Conservation (phyloP, 306 rosid species). For the Pterocarpus santalinus region DNA sequence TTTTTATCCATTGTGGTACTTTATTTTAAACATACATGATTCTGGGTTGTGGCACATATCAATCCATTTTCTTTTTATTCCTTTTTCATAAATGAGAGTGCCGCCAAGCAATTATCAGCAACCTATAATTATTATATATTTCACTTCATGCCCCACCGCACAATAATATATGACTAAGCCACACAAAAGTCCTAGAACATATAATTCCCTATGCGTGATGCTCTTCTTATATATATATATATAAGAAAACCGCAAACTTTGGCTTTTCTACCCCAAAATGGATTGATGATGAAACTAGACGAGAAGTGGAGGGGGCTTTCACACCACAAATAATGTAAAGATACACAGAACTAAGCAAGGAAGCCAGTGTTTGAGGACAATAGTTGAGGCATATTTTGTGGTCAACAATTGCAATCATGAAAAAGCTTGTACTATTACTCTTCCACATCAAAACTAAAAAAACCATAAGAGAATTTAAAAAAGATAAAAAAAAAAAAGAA, state of each 20-base stretch:
- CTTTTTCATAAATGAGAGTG: conserved; percentile 34
- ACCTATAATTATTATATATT: conserved; percentile 40
- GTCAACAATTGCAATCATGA: conserved; percentile 41
- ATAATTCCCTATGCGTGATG: conserved; percentile 48
- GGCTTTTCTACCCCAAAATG: conserved; percentile 47
- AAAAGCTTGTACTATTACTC: not conserved
- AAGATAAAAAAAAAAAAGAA: not conserved
- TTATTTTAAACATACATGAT: conserved; percentile 11
- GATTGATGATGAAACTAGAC: conserved; percentile 50
- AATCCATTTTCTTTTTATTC: conserved; percentile 19
- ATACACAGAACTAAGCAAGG: not conserved
- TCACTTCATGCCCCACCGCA: conserved; percentile 51
- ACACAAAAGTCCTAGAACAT: conserved; percentile 40
- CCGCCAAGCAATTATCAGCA: conserved; percentile 43
- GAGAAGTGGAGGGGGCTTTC: conserved; percentile 45
- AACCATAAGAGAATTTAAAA: not conserved
- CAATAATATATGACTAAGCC: conserved; percentile 46
- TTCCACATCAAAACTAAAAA: not conserved
- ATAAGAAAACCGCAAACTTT: conserved; percentile 52
- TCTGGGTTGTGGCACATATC: conserved; percentile 38
- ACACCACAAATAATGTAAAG: conserved; percentile 36
- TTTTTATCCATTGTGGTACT: conserved; percentile 32
- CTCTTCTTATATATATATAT: conserved; percentile 7
- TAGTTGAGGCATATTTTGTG: conserved; percentile 17
- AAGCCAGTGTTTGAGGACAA: conserved; percentile 28